Evolutionary conservation across 192 early-diverging fungal species (phyloP).

Genomic region (Dimargaris xerosporica): DNA sequence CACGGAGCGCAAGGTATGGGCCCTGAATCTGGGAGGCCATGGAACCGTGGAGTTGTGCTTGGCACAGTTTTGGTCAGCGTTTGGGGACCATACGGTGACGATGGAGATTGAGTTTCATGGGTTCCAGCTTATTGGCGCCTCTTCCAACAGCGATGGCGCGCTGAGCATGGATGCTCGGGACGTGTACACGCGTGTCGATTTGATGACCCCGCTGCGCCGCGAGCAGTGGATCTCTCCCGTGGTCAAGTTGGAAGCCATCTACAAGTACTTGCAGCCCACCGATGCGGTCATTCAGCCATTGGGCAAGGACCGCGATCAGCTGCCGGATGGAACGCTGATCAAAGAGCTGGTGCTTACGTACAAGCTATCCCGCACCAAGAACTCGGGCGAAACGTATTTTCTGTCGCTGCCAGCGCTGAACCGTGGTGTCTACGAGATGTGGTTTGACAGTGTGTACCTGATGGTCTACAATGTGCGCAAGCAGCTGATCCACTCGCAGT

Average conservation of each 20-base stretch:
- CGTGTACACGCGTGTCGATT: conserved; percentile 53
- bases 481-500: conserved; percentile 45
- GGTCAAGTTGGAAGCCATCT: conserved; percentile 39
- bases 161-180: conserved; percentile 24
- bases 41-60: conserved; percentile 65
- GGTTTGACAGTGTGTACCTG: conserved; percentile 44
- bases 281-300: conserved; percentile 46
- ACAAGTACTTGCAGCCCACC: conserved; percentile 48
- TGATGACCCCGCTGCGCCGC: conserved; percentile 48
- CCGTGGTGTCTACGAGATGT: conserved; percentile 61
- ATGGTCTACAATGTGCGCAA: conserved; percentile 71
- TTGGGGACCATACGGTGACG: conserved; percentile 49
- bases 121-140: conserved; percentile 33
- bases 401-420: conserved; percentile 34
- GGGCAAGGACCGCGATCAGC: conserved; percentile 51
- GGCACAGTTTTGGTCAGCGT: conserved; percentile 81
- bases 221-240: conserved; percentile 47
- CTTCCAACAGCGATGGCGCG: conserved; percentile 23
- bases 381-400: conserved; percentile 20
- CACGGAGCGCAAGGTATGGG: conserved; percentile 33
- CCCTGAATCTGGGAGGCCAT: conserved; percentile 46
- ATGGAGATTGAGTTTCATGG: conserved; percentile 70
- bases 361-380: conserved; percentile 37
- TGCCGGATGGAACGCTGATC: conserved; percentile 47
- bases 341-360: conserved; percentile 68